Percentiles rank a stretch among this genome's conserved stretches.
These are phyloP conservation scores for Dryas alaskensis DNA, from an alignment of 306 rosid species.

Conservation along the genomic window DNA sequence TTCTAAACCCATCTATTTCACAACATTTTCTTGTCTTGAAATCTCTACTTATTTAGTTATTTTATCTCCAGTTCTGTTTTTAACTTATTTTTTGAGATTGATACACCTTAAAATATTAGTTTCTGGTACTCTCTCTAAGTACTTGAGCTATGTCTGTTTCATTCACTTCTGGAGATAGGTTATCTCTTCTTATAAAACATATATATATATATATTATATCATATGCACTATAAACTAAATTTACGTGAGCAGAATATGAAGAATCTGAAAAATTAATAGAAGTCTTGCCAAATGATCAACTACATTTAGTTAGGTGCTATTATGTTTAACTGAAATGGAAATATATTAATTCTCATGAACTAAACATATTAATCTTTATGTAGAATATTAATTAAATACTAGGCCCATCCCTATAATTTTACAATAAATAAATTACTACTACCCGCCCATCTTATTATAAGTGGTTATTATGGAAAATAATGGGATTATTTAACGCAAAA, in stretches of 20 bases:
- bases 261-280: not conserved
- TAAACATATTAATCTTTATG: not conserved
- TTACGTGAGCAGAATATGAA: not conserved
- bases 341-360: not conserved
- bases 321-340: slow-evolving; percentile 1
- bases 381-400: not conserved
- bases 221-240: not conserved
- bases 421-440: not conserved
- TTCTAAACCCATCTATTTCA: not conserved
- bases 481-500: not conserved
- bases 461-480: not conserved
- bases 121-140: not conserved
- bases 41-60: not conserved
- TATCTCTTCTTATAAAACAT: not conserved
- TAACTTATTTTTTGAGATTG: not conserved
- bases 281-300: not conserved
- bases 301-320: not conserved
- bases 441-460: not conserved
- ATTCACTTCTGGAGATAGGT: not conserved
- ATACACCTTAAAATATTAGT: not conserved
- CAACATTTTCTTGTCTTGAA: not conserved
- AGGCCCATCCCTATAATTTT: not conserved
- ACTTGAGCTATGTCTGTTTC: not conserved
- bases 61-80: not conserved
- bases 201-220: not conserved